A percentile compares a stretch with the other conserved stretches of the same genome.
Conservation (phyloP, 176 grass and related monocot genomes). For the Thinopyrum elongatum region DNA sequence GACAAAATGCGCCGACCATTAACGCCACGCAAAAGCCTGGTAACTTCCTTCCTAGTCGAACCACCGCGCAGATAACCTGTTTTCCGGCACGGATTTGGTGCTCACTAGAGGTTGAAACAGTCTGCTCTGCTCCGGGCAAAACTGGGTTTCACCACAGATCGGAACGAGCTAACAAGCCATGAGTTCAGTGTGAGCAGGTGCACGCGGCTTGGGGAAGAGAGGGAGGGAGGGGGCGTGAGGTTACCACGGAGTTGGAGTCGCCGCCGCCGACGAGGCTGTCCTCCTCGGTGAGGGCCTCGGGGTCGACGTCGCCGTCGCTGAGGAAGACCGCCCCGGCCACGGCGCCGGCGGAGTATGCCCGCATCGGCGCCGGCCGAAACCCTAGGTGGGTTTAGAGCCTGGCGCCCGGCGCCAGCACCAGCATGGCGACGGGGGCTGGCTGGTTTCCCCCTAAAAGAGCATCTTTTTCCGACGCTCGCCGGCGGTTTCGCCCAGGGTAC, state of each 20-base stretch:
- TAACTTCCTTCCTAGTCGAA: not conserved
- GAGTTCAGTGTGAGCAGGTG: not conserved
- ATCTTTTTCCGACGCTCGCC: not conserved
- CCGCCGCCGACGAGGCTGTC: constrained; percentile 58
- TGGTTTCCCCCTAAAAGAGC: not conserved
- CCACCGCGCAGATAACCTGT: too few relatives aligned
- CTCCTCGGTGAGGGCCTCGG: constrained; percentile 35
- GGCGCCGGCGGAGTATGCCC: not conserved
- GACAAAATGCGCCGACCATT: not conserved
- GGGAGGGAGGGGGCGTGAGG: too few relatives aligned
- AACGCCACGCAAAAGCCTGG: not conserved
- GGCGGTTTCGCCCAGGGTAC: too few relatives aligned
- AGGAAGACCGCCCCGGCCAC: constrained; percentile 5
- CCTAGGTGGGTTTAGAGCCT: constrained; percentile 3
- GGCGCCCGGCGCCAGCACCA: not conserved
- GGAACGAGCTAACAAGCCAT: not conserved
- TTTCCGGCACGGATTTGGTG: not conserved
- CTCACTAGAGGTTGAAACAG: not conserved
- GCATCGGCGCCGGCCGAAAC: constrained; percentile 24
- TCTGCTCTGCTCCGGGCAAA: not conserved
- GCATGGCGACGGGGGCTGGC: not conserved
- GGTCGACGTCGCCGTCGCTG: constrained; percentile 54
- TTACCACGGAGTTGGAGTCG: constrained; percentile 62
- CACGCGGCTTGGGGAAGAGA: too few relatives aligned
- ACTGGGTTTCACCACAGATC: not conserved